Conservation (phyloP, 495 filamentous ascomycete species). For the Lophiostoma macrostomum region DNA sequence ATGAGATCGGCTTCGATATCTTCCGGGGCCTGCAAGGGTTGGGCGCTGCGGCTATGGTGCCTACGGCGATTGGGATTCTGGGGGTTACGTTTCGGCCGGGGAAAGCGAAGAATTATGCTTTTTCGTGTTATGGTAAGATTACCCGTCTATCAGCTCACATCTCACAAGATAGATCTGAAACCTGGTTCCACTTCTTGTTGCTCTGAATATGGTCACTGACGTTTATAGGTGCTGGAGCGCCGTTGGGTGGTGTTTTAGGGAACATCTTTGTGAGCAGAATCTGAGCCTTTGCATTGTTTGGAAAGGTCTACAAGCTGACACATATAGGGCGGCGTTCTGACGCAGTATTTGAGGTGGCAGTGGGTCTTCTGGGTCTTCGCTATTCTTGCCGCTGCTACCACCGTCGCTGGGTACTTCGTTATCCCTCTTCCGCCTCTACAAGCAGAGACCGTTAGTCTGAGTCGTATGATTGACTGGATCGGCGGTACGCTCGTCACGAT, state of each 20-base stretch:
- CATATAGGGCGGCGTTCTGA: conserved; percentile 49
- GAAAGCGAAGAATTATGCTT: conserved; percentile 63
- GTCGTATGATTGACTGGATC: conserved; percentile 39
- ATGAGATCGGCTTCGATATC: conserved; percentile 43
- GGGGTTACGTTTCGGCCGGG: conserved; percentile 59
- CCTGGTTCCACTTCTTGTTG: too few relatives aligned
- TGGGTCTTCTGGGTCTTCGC: conserved; percentile 51
- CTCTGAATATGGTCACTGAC: neutral
- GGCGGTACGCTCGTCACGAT: conserved; percentile 41
- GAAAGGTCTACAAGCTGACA: conserved; percentile 1
- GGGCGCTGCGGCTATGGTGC: conserved; percentile 41
- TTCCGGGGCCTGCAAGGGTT: conserved; percentile 42
- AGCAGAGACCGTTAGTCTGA: conserved; percentile 1
- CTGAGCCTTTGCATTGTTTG: neutral
- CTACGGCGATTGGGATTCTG: conserved; percentile 59
- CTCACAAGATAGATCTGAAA: too few relatives aligned
- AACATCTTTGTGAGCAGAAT: conserved; percentile 47
- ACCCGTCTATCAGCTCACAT: neutral
- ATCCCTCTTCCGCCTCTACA: conserved; percentile 33
- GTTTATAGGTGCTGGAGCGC: conserved; percentile 33
- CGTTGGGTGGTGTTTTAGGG: conserved; percentile 53
- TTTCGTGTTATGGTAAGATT: conserved; percentile 38
- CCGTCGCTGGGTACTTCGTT: conserved; percentile 35
- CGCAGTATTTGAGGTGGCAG: conserved; percentile 56
- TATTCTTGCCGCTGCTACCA: conserved; percentile 33